Percentiles rank a stretch among this genome's conserved stretches.
Evolutionary conservation across 306 rosid species (phyloP).

Genomic region (Vigna radiata): DNA sequence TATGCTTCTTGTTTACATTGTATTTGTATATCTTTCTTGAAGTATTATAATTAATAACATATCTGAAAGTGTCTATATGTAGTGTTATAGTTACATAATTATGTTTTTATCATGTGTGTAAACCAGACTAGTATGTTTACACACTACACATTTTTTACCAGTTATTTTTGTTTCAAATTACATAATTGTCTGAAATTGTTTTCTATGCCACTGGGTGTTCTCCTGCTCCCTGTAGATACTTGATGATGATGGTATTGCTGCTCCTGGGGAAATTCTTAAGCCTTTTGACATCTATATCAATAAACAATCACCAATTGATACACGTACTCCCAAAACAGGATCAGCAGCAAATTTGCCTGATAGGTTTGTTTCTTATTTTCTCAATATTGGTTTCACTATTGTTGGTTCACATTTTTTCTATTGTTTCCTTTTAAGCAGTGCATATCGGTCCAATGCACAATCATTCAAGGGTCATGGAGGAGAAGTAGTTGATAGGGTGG

Average conservation of each 20-base stretch:
- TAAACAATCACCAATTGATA: conserved; percentile 70
- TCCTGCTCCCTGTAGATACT: conserved; percentile 60
- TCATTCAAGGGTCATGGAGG: conserved; percentile 75
- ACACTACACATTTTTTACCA: background rate
- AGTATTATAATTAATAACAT: background rate
- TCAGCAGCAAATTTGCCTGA: conserved; percentile 61
- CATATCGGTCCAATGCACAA: conserved; percentile 53
- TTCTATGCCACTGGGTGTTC: conserved; percentile 12
- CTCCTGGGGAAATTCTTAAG: conserved; percentile 88
- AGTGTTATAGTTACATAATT: background rate
- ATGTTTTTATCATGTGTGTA: background rate
- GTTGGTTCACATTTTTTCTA: conserved; percentile 39
- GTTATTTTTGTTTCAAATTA: conserved; percentile 11
- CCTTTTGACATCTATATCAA: conserved; percentile 70
- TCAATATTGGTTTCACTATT: background rate
- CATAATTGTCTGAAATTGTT: background rate
- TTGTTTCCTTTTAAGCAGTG: conserved; percentile 54
- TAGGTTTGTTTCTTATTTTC: conserved; percentile 51
- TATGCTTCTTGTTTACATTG: background rate
- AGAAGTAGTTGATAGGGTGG: conserved; percentile 89
- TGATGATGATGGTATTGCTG: conserved; percentile 94
- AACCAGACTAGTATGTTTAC: background rate
- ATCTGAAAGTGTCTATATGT: background rate
- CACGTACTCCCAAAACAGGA: conserved; percentile 41
- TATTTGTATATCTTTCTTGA: background rate